Percentiles rank a stretch among this genome's conserved stretches.
Conservation (phyloP, 495 filamentous ascomycete species). For the Talaromyces borbonicus region DNA sequence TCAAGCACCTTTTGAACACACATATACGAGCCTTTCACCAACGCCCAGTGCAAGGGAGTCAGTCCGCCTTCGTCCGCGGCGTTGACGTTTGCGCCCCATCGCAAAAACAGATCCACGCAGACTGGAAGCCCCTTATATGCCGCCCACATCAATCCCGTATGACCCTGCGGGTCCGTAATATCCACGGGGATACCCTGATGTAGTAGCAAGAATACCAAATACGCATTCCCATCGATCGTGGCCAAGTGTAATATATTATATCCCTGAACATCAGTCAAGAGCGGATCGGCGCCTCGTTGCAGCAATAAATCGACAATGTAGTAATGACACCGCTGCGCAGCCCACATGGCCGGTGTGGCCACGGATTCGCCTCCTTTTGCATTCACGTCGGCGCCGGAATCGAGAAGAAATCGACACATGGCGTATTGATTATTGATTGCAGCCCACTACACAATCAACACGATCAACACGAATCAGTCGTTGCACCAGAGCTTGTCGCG, state of each 20-base stretch:
- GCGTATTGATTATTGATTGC: conserved; percentile 98
- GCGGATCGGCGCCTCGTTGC: conserved; percentile 77
- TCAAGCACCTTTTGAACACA: conserved; percentile 89
- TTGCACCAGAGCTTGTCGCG: background rate
- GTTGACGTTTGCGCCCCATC: conserved; percentile 92
- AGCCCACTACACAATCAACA: conserved; percentile 62
- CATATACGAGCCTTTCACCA: conserved; percentile 78
- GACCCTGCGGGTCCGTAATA: conserved; percentile 73
- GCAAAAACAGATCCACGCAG: conserved; percentile 84
- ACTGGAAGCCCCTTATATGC: conserved; percentile 91
- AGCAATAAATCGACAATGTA: conserved; percentile 76
- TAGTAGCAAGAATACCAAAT: conserved; percentile 73
- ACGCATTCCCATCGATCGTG: conserved; percentile 94
- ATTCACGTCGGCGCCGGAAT: conserved; percentile 84
- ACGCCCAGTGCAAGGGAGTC: conserved; percentile 89
- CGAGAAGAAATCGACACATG: conserved; percentile 89
- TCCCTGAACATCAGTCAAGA: conserved; percentile 81
- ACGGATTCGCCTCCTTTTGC: conserved; percentile 88
- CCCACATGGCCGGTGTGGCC: conserved; percentile 93
- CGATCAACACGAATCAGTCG: conserved; percentile 2
- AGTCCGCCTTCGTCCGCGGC: conserved; percentile 84
- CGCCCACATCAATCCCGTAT: conserved; percentile 96
- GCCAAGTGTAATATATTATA: conserved; percentile 96
- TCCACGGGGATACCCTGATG: conserved; percentile 94
- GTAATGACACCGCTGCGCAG: conserved; percentile 86